phyloP scores from a whole-genome alignment of 2,329 filamentous ascomycete species.

The Diaporthe sp. region DNA sequence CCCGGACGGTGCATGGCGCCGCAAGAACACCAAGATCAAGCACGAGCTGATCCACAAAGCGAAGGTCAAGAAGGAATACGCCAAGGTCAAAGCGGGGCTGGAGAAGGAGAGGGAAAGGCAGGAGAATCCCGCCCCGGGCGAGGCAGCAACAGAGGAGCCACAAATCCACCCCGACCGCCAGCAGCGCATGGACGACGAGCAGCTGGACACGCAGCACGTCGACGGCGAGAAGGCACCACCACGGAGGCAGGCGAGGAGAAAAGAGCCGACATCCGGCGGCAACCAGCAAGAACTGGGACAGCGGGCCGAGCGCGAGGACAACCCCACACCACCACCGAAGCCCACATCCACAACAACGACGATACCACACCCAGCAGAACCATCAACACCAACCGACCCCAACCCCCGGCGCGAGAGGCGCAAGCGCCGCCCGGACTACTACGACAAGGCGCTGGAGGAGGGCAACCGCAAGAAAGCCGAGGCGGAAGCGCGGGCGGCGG shows the following conservation, averaged over 20 bases:
- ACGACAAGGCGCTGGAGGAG: conserved; percentile 72
- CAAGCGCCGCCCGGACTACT: conserved; percentile 67
- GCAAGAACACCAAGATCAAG: conserved; percentile 90
- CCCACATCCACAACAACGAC: not conserved
- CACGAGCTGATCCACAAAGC: conserved; percentile 90
- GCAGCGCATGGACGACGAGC: conserved; percentile 9
- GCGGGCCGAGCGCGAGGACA: not conserved
- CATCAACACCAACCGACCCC: conserved; percentile 11
- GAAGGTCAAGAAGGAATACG: conserved; percentile 93
- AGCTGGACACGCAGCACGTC: conserved; percentile 45
- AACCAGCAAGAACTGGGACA: conserved; percentile 11
- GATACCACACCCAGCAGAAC: conserved; percentile 41
- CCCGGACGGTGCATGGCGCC: conserved; percentile 88
- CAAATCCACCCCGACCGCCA: conserved; percentile 43
- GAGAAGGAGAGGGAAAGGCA: conserved; percentile 45
- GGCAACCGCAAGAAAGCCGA: conserved; percentile 61
- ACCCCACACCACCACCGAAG: not conserved
- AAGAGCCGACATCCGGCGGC: conserved; percentile 28
- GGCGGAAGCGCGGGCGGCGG: conserved; percentile 58
- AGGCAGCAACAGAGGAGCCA: conserved; percentile 49
- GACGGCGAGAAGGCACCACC: conserved; percentile 46
- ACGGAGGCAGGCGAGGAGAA: conserved; percentile 20
- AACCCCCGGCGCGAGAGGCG: not conserved
- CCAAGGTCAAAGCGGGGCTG: conserved; percentile 81
- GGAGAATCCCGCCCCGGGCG: conserved; percentile 27